Conservation (phyloP, 2,329 filamentous ascomycete genomes). For the Cercospora sp. region DNA sequence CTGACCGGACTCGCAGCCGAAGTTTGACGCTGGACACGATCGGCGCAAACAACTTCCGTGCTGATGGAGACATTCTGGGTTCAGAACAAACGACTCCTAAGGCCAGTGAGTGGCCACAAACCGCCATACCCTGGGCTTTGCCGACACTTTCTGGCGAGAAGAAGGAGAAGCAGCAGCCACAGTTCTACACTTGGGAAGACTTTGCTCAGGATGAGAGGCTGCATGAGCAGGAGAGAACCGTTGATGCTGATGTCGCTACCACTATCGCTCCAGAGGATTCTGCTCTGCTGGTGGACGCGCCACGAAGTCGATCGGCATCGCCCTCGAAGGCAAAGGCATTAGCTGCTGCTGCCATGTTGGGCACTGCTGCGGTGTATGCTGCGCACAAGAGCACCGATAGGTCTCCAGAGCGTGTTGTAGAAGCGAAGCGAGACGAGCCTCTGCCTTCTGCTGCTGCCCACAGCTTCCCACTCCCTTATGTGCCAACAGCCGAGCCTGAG, state of each 20-base stretch:
- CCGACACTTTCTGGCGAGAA: conserved; percentile 16
- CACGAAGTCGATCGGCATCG: conserved; percentile 21
- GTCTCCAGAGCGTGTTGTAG: conserved; percentile 19
- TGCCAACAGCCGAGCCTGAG: neutral
- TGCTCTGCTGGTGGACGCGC: neutral
- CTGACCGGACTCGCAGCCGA: conserved; percentile 13
- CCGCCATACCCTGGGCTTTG: conserved; percentile 17
- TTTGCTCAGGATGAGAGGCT: conserved; percentile 38
- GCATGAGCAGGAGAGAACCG: conserved; percentile 23
- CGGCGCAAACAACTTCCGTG: conserved; percentile 24
- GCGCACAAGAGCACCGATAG: conserved; percentile 20
- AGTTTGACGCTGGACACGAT: conserved; percentile 32
- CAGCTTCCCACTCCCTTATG: conserved; percentile 20
- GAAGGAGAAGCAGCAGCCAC: conserved; percentile 34
- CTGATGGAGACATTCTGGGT: conserved; percentile 51
- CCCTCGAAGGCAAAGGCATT: conserved; percentile 23
- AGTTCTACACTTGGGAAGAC: conserved; percentile 44
- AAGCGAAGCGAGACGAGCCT: neutral
- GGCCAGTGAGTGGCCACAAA: conserved; percentile 51
- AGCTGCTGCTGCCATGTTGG: conserved; percentile 35
- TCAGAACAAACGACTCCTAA: conserved; percentile 71
- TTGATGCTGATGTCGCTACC: conserved; percentile 1
- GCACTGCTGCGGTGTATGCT: conserved; percentile 33
- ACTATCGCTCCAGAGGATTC: neutral
- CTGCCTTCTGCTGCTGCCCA: conserved; percentile 9